Conservation (phyloP, 2,329 filamentous ascomycete species). For the Fusarium continuum region DNA sequence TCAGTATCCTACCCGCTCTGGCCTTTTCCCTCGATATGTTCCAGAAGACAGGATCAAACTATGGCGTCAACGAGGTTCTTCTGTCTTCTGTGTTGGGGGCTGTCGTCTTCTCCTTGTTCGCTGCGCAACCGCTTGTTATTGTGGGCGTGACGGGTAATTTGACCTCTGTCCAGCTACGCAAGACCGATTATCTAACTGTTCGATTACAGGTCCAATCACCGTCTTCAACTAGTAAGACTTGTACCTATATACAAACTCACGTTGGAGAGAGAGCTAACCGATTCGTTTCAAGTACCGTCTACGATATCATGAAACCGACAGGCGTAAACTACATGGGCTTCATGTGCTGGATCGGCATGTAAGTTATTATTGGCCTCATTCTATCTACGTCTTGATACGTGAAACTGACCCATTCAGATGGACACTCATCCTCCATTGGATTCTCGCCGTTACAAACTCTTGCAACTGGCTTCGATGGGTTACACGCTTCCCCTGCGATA, state of each 20-base stretch:
- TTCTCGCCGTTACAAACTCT: conserved; percentile 83
- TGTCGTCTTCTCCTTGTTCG: conserved; percentile 81
- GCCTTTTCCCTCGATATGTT: conserved; percentile 96
- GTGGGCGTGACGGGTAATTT: conserved; percentile 80
- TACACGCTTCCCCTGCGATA: conserved; percentile 90
- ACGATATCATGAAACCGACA: conserved; percentile 82
- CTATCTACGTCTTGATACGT: no score
- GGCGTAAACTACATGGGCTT: conserved; percentile 87
- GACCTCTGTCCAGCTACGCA: background rate
- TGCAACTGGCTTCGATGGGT: conserved; percentile 92
- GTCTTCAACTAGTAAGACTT: conserved; percentile 82
- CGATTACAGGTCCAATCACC: conserved; percentile 77
- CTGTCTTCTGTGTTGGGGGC: conserved; percentile 84
- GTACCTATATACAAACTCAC: background rate
- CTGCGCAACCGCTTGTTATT: conserved; percentile 87
- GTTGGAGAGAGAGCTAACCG: conserved; percentile 3
- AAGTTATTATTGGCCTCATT: conserved; percentile 43
- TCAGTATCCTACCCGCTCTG: conserved; percentile 83
- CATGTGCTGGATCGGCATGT: conserved; percentile 91
- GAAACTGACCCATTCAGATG: conserved; percentile 60
- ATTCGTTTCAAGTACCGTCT: conserved; percentile 72
- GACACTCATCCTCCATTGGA: conserved; percentile 85
- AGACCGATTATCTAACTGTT: conserved; percentile 5
- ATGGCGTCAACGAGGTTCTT: conserved; percentile 92
- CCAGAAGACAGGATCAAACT: conserved; percentile 83